Base-by-base conservation (phyloP, 208 protist genomes). In the Leishmania arabica region DNA sequence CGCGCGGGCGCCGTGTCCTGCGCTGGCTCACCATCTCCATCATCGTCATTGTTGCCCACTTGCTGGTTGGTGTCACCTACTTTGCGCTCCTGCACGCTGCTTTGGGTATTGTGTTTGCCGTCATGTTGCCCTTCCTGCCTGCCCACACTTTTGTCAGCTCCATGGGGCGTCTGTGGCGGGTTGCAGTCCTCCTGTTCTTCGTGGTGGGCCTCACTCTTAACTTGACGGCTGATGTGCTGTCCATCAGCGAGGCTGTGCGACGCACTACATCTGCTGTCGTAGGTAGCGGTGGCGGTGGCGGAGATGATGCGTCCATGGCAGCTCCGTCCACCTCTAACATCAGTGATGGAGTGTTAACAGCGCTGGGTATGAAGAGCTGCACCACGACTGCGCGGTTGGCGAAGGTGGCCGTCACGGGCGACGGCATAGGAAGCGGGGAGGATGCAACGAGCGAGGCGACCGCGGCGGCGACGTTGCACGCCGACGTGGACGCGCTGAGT, bases 221-320 rank as follows among this genome's bases (percentile, higher is more conserved):
- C 83, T 11, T 89, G 34, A 87, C 85, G 24, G 51, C 85, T 42
- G 92, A 93, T 66, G 81, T 93, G 21, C 79, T 92, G 64, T 84
- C 83, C 58, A 84, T 93, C 45, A 88, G 84, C 31, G 75, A 83
- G 7, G 89, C 84, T 17, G 90, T 92, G 15, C 84, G 85, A 15
- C 88, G 82, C 73, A 90, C 87, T 1, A 90, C 88, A 7, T 88
- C 89, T 15, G 89, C 82, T 64, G 86, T 93, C 0, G 89, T 93
- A 51, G 42, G 45, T 17, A 72, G 62, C 83, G 72, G 85, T 53
- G 81, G 54, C 45, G 77, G 62, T 47, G 71, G 24, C 27, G 24
- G 24, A 2, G 24, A 62, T 31, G 62, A 62, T 47, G 88, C 53
- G 54, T 80, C 37, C 9, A 78, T 40, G 40, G 64, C 27, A 83